A percentile compares a stretch with the other conserved stretches of the same genome.
Conservation (phyloP, 352 stramenopile species). For the Pythium rhizo-oryzae region DNA sequence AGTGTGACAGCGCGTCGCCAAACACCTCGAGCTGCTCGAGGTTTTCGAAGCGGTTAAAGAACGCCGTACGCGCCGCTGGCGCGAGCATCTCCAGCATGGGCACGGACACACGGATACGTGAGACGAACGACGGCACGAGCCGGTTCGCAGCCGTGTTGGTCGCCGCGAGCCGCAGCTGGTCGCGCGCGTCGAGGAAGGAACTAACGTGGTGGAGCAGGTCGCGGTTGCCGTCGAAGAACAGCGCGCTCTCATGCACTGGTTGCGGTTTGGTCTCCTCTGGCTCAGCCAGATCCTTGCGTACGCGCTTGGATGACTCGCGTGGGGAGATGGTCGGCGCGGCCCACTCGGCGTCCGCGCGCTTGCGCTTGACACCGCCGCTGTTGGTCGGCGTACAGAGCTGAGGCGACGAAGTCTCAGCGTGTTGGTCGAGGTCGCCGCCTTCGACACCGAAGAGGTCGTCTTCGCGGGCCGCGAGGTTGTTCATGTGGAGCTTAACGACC, state of each 20-base stretch:
- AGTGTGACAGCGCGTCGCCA: constrained; percentile 24
- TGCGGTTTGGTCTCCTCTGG: background rate
- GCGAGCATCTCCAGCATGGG: constrained; percentile 22
- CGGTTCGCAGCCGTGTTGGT: constrained; percentile 14
- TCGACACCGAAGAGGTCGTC: constrained; percentile 24
- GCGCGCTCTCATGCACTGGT: constrained; percentile 2
- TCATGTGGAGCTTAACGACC: constrained; percentile 41
- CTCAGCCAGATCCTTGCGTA: background rate
- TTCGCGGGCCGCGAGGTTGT: constrained; percentile 32
- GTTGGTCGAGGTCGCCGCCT: background rate
- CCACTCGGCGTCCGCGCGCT: background rate
- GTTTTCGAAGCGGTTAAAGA: constrained; percentile 35
- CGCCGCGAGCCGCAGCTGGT: constrained; percentile 21
- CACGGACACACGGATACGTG: constrained; percentile 17
- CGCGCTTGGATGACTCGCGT: constrained; percentile 1
- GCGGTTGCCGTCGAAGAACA: constrained; percentile 31
- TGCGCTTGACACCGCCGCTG: background rate
- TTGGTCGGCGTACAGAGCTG: background rate
- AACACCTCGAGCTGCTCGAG: constrained; percentile 26
- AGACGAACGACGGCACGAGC: constrained; percentile 31
- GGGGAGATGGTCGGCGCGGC: background rate
- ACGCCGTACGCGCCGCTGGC: constrained; percentile 19
- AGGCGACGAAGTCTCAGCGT: background rate
- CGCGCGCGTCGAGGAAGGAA: constrained; percentile 27
- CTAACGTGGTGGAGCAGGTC: constrained; percentile 31